phyloP scores from a whole-genome alignment of 805 yeast species.

The Isabelozyma gotoi region DNA sequence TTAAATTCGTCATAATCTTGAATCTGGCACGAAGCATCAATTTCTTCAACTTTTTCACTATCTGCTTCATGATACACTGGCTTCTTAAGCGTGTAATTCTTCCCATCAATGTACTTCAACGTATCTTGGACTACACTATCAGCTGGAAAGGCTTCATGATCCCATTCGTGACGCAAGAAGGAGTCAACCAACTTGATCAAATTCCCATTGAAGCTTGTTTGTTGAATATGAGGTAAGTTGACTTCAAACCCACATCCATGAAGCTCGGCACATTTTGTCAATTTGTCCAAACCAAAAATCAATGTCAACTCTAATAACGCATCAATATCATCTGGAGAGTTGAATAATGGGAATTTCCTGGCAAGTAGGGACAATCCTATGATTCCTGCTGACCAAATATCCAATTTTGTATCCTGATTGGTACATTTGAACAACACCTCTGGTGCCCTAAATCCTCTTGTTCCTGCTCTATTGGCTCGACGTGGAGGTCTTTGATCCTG shows the following conservation, averaged over 20 bases:
- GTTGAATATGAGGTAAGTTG: slow-evolving; percentile 15
- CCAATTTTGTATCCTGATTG: slow-evolving; percentile 78
- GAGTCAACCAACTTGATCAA: slow-evolving; percentile 27
- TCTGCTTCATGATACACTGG: slow-evolving; percentile 14
- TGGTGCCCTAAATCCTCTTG: slow-evolving; percentile 93
- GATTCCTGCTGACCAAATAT: slow-evolving; percentile 92
- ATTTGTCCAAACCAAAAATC: slow-evolving; percentile 71
- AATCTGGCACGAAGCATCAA: slow-evolving; percentile 4
- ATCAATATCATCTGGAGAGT: slow-evolving; percentile 90
- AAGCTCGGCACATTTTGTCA: slow-evolving; percentile 74
- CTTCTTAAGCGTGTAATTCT: slow-evolving; percentile 31
- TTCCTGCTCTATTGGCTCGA: slow-evolving; percentile 96
- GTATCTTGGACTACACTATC: slow-evolving; percentile 75
- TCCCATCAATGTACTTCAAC: slow-evolving; percentile 46
- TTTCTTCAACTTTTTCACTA: slow-evolving; percentile 2
- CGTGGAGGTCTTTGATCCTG: slow-evolving; percentile 86
- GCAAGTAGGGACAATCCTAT: slow-evolving; percentile 75
- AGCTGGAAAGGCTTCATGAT: slow-evolving; percentile 61
- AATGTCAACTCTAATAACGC: slow-evolving; percentile 83
- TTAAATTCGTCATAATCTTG: slow-evolving; percentile 13
- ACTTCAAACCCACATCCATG: slow-evolving; percentile 88
- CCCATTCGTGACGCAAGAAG: slow-evolving; percentile 41
- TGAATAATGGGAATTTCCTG: slow-evolving; percentile 88
- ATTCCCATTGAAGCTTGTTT: slow-evolving; percentile 26
- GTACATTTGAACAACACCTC: slow-evolving; percentile 87